Percentiles rank a stretch among this genome's conserved stretches.
Conservation (phyloP, 805 yeast species). For the Diddensiella caesifluorescens region DNA sequence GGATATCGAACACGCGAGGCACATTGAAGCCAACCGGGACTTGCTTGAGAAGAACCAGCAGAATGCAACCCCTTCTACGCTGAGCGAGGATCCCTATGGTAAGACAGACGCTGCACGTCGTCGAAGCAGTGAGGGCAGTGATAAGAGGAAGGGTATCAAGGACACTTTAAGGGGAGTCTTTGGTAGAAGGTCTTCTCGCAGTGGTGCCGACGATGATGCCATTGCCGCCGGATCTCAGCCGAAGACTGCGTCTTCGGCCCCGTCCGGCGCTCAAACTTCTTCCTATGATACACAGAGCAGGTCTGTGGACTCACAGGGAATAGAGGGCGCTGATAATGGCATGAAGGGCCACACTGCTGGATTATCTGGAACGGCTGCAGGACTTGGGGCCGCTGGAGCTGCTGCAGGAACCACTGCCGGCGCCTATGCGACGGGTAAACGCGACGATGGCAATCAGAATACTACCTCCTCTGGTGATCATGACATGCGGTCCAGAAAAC, state of each 20-base stretch:
- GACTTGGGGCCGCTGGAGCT: neutral
- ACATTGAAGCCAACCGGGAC: neutral
- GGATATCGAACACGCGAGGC: neutral
- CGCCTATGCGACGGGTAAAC: conserved; percentile 1
- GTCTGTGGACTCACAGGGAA: neutral
- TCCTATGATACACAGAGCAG: neutral
- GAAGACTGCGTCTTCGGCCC: neutral
- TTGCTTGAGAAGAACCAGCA: neutral
- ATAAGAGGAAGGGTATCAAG: conserved; percentile 8
- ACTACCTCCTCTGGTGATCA: conserved; percentile 4
- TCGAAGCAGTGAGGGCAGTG: conserved; percentile 2
- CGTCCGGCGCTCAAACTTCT: neutral
- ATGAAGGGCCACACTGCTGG: too few relatives aligned
- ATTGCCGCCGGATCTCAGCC: neutral
- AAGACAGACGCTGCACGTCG: neutral
- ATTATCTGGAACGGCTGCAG: conserved; percentile 9
- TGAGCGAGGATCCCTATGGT: neutral
- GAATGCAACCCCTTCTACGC: neutral
- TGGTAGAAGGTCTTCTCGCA: neutral
- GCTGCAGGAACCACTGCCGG: conserved; percentile 3
- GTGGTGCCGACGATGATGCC: conserved; percentile 1
- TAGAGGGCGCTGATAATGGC: neutral
- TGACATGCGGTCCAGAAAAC: too few relatives aligned
- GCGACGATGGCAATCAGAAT: neutral
- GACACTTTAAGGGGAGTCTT: conserved; percentile 13